These are phyloP conservation scores for Selaginella moellendorffii DNA, from an alignment of 75 land plant genomes.

Conservation along the genomic window DNA sequence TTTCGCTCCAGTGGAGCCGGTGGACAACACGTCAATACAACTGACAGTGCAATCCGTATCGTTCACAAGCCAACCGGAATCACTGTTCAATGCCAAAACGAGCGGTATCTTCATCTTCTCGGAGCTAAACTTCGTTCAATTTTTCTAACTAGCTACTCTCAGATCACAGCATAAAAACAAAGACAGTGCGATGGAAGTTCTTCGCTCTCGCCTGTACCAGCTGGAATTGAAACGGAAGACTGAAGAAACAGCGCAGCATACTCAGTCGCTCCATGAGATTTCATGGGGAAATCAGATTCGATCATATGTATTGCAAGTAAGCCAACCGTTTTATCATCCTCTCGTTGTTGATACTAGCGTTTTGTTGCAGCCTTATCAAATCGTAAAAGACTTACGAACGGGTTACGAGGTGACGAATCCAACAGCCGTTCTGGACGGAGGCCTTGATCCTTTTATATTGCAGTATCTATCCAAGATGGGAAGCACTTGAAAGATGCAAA, in stretches of 20 bases:
- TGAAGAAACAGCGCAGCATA: conserved; percentile 70
- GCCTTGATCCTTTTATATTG: conserved; percentile 77
- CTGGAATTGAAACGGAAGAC: conserved; percentile 79
- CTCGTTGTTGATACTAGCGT: neutral
- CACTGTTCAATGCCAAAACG: conserved; percentile 70
- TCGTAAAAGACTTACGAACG: conserved; percentile 94
- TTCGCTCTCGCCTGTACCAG: conserved; percentile 79
- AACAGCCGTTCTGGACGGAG: conserved; percentile 82
- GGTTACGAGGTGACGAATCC: conserved; percentile 88
- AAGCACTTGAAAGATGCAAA: too few relatives aligned
- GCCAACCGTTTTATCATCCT: too few relatives aligned
- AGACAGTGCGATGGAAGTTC: conserved; percentile 72
- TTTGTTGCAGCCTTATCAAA: conserved; percentile 73
- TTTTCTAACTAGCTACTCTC: conserved; percentile 5
- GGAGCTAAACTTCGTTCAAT: too few relatives aligned
- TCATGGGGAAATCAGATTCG: conserved; percentile 96
- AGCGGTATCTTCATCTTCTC: conserved; percentile 48
- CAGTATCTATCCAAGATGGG: conserved; percentile 36
- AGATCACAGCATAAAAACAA: conserved; percentile 93
- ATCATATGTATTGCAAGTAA: conserved; percentile 85
- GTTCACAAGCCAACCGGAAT: conserved; percentile 86
- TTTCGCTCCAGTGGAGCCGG: conserved; percentile 91
- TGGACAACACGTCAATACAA: conserved; percentile 85
- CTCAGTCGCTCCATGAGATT: conserved; percentile 72
- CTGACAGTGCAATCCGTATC: conserved; percentile 92